Percentiles rank a stretch among this genome's conserved stretches.
Evolutionary conservation across 345 rosid genomes (phyloP).

Genomic region (Combretum micranthum): DNA sequence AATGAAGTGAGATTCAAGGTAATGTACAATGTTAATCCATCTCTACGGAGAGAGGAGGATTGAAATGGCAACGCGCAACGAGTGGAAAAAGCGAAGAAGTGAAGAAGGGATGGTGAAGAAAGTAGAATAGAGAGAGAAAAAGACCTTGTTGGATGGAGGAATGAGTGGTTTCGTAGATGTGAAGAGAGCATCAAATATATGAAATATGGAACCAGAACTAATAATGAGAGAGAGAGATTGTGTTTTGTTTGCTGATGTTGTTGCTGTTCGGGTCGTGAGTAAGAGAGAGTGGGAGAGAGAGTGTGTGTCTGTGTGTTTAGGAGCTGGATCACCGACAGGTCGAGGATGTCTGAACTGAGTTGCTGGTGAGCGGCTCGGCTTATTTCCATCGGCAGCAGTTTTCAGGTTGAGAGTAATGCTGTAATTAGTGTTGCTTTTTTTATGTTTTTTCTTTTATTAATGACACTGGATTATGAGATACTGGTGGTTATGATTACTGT

Average conservation of each 20-base stretch:
- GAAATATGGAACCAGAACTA: not conserved
- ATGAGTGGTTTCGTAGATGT: constrained; percentile 10
- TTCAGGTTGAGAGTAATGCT: no score
- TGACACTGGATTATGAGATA: no score
- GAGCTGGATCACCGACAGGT: constrained; percentile 6
- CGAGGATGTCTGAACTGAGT: not conserved
- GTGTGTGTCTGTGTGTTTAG: not conserved
- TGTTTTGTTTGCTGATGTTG: no score
- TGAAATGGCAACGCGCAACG: constrained; percentile 5
- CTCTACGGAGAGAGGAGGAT: not conserved
- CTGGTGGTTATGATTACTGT: no score
- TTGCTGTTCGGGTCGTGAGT: no score
- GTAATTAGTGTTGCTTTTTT: no score
- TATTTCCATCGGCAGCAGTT: not conserved
- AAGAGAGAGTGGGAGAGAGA: constrained; percentile 1
- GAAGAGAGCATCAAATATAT: constrained; percentile 10
- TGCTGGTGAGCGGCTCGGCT: constrained; percentile 8
- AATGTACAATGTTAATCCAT: no score
- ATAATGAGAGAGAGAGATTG: constrained; percentile 2
- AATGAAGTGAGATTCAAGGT: no score
- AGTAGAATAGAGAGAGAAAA: not conserved
- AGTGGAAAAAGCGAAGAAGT: constrained; percentile 3
- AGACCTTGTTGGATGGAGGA: not conserved
- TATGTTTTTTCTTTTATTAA: no score
- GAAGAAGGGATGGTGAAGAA: not conserved